Evolutionary conservation across 2,329 filamentous ascomycete species (phyloP), one percentile per base, ranked within the genome.

Genomic region (Penicillium polonicum): DNA sequence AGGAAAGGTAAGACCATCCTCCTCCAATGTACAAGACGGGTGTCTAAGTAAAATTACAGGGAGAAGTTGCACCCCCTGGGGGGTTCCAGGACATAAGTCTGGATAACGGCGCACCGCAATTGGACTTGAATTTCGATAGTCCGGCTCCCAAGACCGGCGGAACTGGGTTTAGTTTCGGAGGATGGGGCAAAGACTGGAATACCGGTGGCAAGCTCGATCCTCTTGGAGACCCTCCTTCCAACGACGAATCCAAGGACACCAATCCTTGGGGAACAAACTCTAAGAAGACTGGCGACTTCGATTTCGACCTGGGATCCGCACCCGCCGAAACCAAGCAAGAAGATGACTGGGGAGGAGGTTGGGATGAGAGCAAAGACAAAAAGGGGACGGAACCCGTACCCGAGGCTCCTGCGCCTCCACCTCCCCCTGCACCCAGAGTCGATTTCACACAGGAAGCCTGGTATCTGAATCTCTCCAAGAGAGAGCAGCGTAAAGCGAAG

Each of bases 21-120:
- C 15, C 10, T 33, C 10, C 4, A 10, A n/a, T 33, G 17, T 21
- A 46, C 12, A 29, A 21, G 3, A 25, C 3, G 13, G 17, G 27
- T 8, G 12, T 35, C 57, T 63, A 41, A 63, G 25, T 38, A 42
- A 13, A 29, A 15, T n/a, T 27, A 6, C 63, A 76, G 46, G 69
- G 71, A 6, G 74, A 76, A 21, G 69, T 9, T 35, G 21, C 73
- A 25, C 68, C 77, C 13, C 64, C 74, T 43, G 82, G 83, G 55
- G 75, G 80, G n/a, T 90, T 90, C 64, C 81, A 89, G 44, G 87
- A 90, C 29, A 85, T 91, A 63, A 88, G 85, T 66, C 73, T 91
- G 27, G 82, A 86, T 62, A 85, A 88, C 55, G 69, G 75, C 27
- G 79, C 77, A n/a, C 83, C 85, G 1, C 83, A 84, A 55, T 69